Conservation (phyloP, 116 monocot species). For the Zostera marina region DNA sequence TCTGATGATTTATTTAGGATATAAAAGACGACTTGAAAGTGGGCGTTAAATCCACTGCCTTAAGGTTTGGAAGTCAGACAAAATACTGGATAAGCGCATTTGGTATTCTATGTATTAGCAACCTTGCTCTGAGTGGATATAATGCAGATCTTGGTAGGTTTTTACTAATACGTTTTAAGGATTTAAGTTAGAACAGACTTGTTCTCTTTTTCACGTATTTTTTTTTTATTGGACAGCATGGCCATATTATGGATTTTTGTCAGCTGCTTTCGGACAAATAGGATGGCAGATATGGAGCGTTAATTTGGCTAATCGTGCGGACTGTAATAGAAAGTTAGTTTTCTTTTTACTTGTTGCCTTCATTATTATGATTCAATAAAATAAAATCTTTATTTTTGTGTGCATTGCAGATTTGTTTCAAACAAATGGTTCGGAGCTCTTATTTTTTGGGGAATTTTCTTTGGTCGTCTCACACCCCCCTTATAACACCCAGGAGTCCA, state of each 20-base stretch:
- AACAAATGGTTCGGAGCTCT: constrained; percentile 95
- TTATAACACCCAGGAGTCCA: no score
- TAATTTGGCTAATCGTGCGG: constrained; percentile 56
- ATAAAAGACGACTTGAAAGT: constrained; percentile 88
- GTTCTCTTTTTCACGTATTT: not conserved
- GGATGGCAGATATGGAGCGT: constrained; percentile 82
- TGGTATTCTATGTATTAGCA: constrained; percentile 54
- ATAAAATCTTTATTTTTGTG: not conserved
- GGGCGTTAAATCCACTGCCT: constrained; percentile 86
- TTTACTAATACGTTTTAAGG: not conserved
- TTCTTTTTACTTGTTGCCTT: not conserved
- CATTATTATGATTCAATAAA: not conserved
- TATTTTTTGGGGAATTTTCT: constrained; percentile 59
- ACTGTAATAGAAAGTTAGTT: constrained; percentile 88
- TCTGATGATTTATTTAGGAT: constrained; percentile 31
- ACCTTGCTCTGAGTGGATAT: constrained; percentile 51
- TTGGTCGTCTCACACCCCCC: constrained; percentile 44
- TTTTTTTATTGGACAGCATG: constrained; percentile 56
- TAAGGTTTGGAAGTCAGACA: constrained; percentile 74
- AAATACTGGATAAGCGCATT: constrained; percentile 73
- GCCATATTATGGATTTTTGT: constrained; percentile 70
- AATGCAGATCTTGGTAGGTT: constrained; percentile 80
- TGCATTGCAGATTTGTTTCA: constrained; percentile 58
- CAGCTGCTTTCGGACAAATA: constrained; percentile 52
- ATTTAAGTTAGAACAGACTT: not conserved